These are phyloP conservation scores for Stephanodiscus triporus DNA, from an alignment of 108 stramenopile genomes.

Conservation along the genomic window DNA sequence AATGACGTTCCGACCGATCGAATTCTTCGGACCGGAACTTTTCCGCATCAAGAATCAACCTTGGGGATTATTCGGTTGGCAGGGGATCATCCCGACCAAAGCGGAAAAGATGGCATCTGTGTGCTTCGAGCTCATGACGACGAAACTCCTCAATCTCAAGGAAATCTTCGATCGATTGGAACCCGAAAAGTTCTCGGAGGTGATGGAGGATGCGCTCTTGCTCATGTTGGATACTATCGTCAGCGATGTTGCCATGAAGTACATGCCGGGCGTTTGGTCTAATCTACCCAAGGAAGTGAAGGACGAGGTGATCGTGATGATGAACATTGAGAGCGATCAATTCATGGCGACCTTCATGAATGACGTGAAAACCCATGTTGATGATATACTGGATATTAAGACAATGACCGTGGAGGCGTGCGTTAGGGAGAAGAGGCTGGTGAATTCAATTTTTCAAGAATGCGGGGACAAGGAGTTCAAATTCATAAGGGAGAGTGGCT, in stretches of 20 bases:
- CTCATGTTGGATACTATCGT: slow-evolving; percentile 87
- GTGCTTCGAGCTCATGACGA: slow-evolving; percentile 88
- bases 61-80: slow-evolving; percentile 89
- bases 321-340: slow-evolving; percentile 64
- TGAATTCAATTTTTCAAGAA: slow-evolving; percentile 91
- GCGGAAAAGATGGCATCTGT: slow-evolving; percentile 90
- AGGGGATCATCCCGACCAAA: slow-evolving; percentile 90
- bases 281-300: slow-evolving; percentile 76
- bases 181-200: slow-evolving; percentile 77
- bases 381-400: slow-evolving; percentile 90
- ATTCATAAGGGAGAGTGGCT: slow-evolving; percentile 75
- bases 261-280: slow-evolving; percentile 81
- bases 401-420: slow-evolving; percentile 85
- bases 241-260: slow-evolving; percentile 81
- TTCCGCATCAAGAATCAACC: slow-evolving; percentile 83
- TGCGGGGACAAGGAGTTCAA: slow-evolving; percentile 86
- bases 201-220: slow-evolving; percentile 61
- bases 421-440: slow-evolving; percentile 83
- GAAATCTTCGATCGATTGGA: slow-evolving; percentile 89
- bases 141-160: slow-evolving; percentile 77
- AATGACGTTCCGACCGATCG: slow-evolving; percentile 93
- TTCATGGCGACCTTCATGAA: slow-evolving; percentile 82
- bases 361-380: slow-evolving; percentile 81
- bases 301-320: slow-evolving; percentile 79
- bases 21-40: slow-evolving; percentile 81